Conservation (phyloP, 495 filamentous ascomycete genomes). For the Neurospora tetrasperma region DNA sequence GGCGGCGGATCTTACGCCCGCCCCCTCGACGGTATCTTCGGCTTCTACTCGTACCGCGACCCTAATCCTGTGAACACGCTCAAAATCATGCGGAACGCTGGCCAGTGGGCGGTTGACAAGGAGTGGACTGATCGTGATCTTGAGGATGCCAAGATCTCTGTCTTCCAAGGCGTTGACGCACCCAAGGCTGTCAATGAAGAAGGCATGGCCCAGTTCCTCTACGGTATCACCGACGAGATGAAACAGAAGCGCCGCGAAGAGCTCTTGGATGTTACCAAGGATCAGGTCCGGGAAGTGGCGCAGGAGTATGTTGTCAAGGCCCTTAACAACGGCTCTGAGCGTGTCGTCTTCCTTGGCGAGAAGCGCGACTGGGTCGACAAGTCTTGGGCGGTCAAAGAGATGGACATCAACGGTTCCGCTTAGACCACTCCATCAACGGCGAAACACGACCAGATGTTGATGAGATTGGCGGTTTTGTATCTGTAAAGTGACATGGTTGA, state of each 20-base stretch:
- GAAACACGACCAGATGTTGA: background rate
- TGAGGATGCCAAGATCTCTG: conserved; percentile 89
- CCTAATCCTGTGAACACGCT: conserved; percentile 89
- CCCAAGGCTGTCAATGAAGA: conserved; percentile 80
- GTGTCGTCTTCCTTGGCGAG: conserved; percentile 71
- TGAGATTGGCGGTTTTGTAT: conserved; percentile 10
- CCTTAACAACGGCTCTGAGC: conserved; percentile 39
- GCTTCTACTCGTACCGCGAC: conserved; percentile 92
- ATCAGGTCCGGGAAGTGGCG: conserved; percentile 70
- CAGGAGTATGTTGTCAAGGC: conserved; percentile 70
- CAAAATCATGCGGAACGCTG: conserved; percentile 73
- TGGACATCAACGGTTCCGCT: conserved; percentile 36
- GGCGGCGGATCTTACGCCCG: conserved; percentile 81
- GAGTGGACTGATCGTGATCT: conserved; percentile 79
- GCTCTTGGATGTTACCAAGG: conserved; percentile 74
- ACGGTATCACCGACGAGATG: conserved; percentile 81
- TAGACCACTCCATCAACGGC: conserved; percentile 4
- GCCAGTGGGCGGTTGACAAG: conserved; percentile 72
- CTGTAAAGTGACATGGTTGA: conserved; percentile 21
- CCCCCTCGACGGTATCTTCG: conserved; percentile 72
- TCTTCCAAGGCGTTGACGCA: conserved; percentile 94
- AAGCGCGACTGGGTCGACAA: conserved; percentile 64
- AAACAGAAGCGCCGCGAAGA: conserved; percentile 74
- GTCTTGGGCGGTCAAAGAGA: conserved; percentile 41
- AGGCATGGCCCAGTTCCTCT: conserved; percentile 76